phyloP scores from a whole-genome alignment of 2,329 filamentous ascomycete species.

The Diaporthe eres region DNA sequence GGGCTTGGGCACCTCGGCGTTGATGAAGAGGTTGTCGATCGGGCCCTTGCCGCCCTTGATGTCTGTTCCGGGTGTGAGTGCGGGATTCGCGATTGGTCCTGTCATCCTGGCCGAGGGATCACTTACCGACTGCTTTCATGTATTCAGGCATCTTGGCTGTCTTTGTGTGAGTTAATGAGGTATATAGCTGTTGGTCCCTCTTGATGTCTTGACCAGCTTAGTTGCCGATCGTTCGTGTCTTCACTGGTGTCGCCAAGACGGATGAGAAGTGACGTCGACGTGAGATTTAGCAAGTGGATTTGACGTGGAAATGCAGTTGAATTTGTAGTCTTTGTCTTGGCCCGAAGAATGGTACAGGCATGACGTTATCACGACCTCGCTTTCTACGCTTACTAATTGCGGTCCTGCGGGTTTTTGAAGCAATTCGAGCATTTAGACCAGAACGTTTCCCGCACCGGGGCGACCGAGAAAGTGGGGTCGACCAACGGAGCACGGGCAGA shows the following conservation, averaged over 20 bases:
- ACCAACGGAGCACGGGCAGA: background rate
- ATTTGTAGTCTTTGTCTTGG: background rate
- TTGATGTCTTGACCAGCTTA: background rate
- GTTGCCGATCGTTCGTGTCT: background rate
- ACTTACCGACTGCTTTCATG: constrained; percentile 62
- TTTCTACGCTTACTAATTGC: constrained; percentile 25
- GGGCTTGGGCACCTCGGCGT: constrained; percentile 66
- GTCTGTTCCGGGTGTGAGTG: constrained; percentile 55
- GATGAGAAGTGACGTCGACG: background rate
- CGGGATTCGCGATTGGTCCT: background rate
- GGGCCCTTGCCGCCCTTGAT: constrained; percentile 71
- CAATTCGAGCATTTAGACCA: background rate
- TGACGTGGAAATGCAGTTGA: background rate
- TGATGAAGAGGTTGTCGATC: constrained; percentile 72
- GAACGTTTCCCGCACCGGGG: background rate
- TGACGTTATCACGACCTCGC: constrained; percentile 11
- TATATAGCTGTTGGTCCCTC: background rate
- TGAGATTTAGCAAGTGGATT: background rate
- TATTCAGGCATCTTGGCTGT: constrained; percentile 45
- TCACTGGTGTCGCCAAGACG: background rate
- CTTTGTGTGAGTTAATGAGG: background rate
- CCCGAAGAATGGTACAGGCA: background rate
- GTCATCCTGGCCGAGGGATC: background rate
- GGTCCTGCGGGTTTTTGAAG: background rate
- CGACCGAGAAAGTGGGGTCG: constrained; percentile 20